Evolutionary conservation across 495 filamentous ascomycete genomes (phyloP).

Genomic region (Immersiella caudata): DNA sequence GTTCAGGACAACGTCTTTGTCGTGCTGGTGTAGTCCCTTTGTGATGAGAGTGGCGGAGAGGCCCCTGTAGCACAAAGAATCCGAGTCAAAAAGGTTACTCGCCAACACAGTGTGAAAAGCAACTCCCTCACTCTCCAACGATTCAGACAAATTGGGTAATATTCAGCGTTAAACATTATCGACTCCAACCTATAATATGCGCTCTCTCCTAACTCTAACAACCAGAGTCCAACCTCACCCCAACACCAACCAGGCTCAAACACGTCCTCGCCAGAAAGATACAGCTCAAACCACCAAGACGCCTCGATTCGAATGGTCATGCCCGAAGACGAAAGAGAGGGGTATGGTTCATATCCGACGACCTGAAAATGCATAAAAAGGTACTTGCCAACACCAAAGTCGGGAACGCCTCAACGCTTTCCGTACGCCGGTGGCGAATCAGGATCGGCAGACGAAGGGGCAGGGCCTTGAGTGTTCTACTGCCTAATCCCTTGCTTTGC

Average conservation of each 20-base stretch:
- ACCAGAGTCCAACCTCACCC: not conserved
- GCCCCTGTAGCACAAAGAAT: too few species aligned
- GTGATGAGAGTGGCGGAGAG: too few species aligned
- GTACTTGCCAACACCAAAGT: not conserved
- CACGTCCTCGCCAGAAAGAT: not conserved
- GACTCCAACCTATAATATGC: not conserved
- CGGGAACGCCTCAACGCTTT: slow-evolving; percentile 1
- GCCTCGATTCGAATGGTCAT: not conserved
- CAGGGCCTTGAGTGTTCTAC: not conserved
- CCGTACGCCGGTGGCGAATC: not conserved
- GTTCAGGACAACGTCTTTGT: too few species aligned
- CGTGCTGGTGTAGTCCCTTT: too few species aligned
- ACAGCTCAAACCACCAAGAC: not conserved
- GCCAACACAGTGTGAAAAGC: too few species aligned
- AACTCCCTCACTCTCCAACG: not conserved
- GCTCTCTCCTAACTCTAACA: not conserved
- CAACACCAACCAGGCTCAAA: not conserved
- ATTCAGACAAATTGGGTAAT: not conserved
- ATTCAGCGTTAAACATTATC: slow-evolving; percentile 10
- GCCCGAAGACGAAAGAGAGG: slow-evolving; percentile 15
- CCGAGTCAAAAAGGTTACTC: too few species aligned
- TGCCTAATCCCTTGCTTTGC: slow-evolving; percentile 24
- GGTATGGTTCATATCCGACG: slow-evolving; percentile 30
- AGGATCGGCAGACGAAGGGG: not conserved
- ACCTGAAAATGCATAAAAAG: slow-evolving; percentile 31